phyloP scores from a whole-genome alignment of 257 asterid genomes.

The Solanum bulbocastanum region DNA sequence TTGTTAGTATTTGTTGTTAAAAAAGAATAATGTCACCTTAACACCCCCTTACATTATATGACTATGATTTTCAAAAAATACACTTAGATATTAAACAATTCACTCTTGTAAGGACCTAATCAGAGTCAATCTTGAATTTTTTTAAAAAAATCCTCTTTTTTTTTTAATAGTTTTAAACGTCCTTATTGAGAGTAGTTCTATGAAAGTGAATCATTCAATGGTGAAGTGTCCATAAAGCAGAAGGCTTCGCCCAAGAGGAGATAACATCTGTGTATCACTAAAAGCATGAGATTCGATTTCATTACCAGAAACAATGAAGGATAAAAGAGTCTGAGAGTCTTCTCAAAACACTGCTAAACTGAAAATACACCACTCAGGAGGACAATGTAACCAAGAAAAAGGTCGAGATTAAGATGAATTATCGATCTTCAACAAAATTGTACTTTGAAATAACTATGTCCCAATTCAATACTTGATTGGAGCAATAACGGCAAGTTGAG shows the following conservation, averaged over 20 bases:
- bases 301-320: not conserved
- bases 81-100: not conserved
- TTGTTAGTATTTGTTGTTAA: not conserved
- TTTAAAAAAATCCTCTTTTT: too few species aligned
- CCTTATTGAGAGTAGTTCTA: not conserved
- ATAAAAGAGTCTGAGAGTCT: not conserved
- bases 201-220: too few species aligned
- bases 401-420: not conserved
- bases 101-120: not conserved
- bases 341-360: not conserved
- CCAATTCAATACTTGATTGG: constrained; percentile 50
- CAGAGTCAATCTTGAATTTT: too few species aligned
- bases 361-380: not conserved
- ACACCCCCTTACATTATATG: not conserved
- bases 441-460: constrained; percentile 1
- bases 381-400: not conserved
- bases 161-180: not conserved
- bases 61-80: not conserved
- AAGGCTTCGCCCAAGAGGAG: not conserved
- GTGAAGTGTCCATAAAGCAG: too few species aligned
- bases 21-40: not conserved
- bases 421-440: constrained; percentile 20
- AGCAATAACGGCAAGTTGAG: constrained; percentile 62
- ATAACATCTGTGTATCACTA: not conserved
- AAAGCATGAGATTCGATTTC: not conserved